Conservation (phyloP, 192 early-diverging fungal species). For the Bifiguratus adelaidae region DNA sequence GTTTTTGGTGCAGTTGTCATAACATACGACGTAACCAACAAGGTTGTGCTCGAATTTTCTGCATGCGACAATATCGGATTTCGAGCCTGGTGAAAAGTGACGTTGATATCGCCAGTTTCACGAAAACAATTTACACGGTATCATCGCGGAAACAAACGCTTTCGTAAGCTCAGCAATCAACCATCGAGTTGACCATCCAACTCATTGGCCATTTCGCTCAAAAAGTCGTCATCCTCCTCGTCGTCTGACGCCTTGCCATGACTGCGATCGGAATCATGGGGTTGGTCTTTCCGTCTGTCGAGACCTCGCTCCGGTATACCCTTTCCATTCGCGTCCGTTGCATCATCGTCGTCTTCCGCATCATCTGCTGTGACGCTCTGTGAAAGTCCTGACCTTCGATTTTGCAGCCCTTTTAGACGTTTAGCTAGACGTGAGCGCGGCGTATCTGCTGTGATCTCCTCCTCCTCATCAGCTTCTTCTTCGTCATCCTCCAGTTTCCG, state of each 20-base stretch:
- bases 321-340: background rate
- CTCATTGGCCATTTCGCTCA: constrained; percentile 37
- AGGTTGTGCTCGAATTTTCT: too few species aligned
- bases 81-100: too few species aligned
- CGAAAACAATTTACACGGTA: background rate
- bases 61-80: too few species aligned
- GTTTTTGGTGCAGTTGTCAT: too few species aligned
- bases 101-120: background rate
- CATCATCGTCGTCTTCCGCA: background rate
- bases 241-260: constrained; percentile 3
- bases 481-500: constrained; percentile 15
- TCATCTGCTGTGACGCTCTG: background rate
- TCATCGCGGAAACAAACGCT: background rate
- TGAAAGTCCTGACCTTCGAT: constrained; percentile 1
- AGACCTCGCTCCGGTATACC: background rate
- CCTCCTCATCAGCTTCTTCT: constrained; percentile 24
- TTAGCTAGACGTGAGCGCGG: background rate
- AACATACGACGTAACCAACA: too few species aligned
- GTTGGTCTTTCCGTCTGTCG: constrained; percentile 8
- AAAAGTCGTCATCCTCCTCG: constrained; percentile 15
- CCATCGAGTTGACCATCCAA: constrained; percentile 32
- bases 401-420: background rate
- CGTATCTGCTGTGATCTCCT: constrained; percentile 6
- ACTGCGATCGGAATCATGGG: constrained; percentile 1
- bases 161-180: background rate